Conservation (phyloP, 1,139 yeast species). For the Candida glucosophila region DNA sequence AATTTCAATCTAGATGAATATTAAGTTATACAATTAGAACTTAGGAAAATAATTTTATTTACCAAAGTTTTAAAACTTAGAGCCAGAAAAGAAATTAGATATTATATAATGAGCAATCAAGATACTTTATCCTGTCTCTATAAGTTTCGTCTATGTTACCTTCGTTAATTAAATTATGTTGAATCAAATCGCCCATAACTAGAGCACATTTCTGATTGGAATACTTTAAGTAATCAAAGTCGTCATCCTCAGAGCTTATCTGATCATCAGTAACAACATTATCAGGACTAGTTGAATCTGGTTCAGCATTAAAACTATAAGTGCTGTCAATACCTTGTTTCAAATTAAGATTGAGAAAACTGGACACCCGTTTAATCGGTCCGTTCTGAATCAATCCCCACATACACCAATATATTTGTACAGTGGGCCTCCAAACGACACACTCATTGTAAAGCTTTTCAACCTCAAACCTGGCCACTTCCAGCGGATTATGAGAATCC, state of each 20-base stretch:
- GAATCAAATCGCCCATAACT: constrained; percentile 66
- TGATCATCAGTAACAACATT: constrained; percentile 22
- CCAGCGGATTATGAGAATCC: constrained; percentile 13
- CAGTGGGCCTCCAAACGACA: constrained; percentile 73
- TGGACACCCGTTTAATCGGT: constrained; percentile 18
- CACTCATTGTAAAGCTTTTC: constrained; percentile 55
- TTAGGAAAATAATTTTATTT: too few relatives aligned
- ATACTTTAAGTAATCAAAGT: constrained; percentile 73
- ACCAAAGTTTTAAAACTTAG: too few relatives aligned
- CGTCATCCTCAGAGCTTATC: constrained; percentile 46
- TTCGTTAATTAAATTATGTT: constrained; percentile 44
- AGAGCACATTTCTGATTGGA: constrained; percentile 66
- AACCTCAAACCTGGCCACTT: constrained; percentile 43
- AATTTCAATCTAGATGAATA: too few relatives aligned
- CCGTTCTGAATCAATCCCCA: constrained; percentile 90
- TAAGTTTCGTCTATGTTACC: constrained; percentile 19
- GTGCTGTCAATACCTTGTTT: constrained; percentile 31
- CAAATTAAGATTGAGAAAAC: too few relatives aligned
- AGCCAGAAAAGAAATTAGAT: too few relatives aligned
- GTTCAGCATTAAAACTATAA: constrained; percentile 29
- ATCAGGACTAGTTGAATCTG: constrained; percentile 16
- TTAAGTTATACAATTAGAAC: too few relatives aligned
- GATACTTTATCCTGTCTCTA: constrained; percentile 23
- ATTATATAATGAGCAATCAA: constrained; percentile 30
- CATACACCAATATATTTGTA: constrained; percentile 72